Evolutionary conservation across 2,329 filamentous ascomycete genomes (phyloP).

Genomic region (Ophiostoma ulmi): DNA sequence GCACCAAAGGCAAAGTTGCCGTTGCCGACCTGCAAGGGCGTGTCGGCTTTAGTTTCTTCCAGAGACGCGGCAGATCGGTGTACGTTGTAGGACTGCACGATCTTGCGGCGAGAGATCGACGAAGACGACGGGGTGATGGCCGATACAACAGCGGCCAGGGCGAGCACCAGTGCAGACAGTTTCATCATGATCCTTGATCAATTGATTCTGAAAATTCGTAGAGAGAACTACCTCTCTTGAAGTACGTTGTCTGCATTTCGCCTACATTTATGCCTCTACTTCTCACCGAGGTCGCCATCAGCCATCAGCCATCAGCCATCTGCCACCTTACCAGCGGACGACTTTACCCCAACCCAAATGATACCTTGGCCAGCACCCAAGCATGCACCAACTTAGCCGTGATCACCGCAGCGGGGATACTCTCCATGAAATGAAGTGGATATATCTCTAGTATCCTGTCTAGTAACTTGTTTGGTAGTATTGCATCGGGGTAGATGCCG

Average conservation of each 20-base stretch:
- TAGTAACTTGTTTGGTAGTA: not conserved
- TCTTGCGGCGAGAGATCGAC: not conserved
- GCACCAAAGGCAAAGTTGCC: conserved; percentile 47
- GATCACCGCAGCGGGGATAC: not conserved
- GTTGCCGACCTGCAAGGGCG: conserved; percentile 49
- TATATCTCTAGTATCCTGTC: not conserved
- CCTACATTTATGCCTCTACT: not conserved
- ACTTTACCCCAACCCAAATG: conserved; percentile 1
- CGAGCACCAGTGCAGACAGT: not conserved
- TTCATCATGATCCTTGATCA: not conserved
- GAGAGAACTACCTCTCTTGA: not conserved
- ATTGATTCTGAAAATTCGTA: not conserved
- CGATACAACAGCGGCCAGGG: not conserved
- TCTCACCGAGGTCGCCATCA: not conserved
- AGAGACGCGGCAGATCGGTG: not conserved
- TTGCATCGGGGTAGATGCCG: not conserved
- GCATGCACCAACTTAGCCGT: conserved; percentile 1
- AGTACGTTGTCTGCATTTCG: not conserved
- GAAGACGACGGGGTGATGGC: not conserved
- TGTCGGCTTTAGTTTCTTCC: conserved; percentile 29
- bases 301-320: not conserved
- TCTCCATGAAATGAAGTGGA: not conserved
- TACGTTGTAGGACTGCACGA: not conserved
- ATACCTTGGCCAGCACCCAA: not conserved
- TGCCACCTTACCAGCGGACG: not conserved